A percentile compares a stretch with the other conserved stretches of the same genome.
These are phyloP conservation scores for Corylus americana DNA, from an alignment of 306 rosid genomes.

Conservation along the genomic window DNA sequence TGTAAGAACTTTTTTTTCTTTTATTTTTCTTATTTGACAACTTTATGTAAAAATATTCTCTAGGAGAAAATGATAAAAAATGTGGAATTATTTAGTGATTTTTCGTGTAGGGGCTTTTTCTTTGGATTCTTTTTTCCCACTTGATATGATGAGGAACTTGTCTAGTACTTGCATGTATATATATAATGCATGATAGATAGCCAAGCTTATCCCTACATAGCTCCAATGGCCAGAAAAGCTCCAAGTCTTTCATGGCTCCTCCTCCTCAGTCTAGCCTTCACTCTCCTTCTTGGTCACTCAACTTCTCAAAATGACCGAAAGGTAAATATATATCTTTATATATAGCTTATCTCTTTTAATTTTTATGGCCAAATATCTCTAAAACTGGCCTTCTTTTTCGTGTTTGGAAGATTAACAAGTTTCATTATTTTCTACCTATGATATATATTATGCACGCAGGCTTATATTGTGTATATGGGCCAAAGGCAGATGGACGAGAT, in stretches of 20 bases:
- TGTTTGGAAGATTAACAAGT: no score
- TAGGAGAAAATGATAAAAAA: no score
- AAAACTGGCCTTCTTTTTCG: neutral
- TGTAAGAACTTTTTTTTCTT: no score
- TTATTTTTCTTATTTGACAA: no score
- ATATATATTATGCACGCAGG: conserved; percentile 26
- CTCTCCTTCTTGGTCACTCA: conserved; percentile 17
- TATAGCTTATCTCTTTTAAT: neutral
- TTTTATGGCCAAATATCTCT: neutral
- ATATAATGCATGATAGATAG: neutral
- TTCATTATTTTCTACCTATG: neutral
- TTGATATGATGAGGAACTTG: no score
- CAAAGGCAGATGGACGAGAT: conserved; percentile 16
- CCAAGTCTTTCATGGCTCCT: conserved; percentile 1
- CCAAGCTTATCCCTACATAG: neutral
- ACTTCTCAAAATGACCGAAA: conserved; percentile 22
- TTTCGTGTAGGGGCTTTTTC: no score
- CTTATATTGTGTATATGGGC: conserved; percentile 49
- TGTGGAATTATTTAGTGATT: no score
- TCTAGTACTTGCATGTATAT: no score
- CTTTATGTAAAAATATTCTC: no score
- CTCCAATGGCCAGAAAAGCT: conserved; percentile 18
- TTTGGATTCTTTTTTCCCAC: no score
- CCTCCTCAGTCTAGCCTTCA: conserved; percentile 12
- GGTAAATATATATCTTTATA: neutral